phyloP scores from a whole-genome alignment of 306 rosid genomes.

The Castanea sativa region DNA sequence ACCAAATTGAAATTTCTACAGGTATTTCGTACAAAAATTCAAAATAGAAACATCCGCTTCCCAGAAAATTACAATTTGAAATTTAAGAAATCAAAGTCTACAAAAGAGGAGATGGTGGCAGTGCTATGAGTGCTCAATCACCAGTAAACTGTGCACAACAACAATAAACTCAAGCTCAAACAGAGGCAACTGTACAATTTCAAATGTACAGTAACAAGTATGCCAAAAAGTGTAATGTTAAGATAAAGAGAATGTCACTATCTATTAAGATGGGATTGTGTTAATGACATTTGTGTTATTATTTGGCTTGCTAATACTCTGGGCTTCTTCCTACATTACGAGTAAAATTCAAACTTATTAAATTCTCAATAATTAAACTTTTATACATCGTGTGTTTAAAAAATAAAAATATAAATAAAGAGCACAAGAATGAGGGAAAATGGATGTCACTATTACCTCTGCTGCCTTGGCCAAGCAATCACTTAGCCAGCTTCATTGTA shows the following conservation, averaged over 20 bases:
- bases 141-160: neutral
- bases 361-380: neutral
- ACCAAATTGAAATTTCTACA: neutral
- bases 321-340: constrained; percentile 62
- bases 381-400: neutral
- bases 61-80: neutral
- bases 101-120: neutral
- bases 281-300: constrained; percentile 39
- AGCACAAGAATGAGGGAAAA: neutral
- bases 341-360: constrained; percentile 12
- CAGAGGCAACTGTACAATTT: neutral
- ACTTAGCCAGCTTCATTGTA: constrained; percentile 55
- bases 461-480: constrained; percentile 42
- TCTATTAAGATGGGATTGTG: too few species aligned
- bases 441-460: constrained; percentile 41
- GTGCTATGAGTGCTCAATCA: neutral
- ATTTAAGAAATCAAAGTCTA: neutral
- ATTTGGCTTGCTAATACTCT: constrained; percentile 35
- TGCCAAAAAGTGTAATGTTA: neutral
- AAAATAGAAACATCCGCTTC: neutral
- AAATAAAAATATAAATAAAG: neutral
- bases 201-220: neutral
- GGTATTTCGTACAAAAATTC: neutral
- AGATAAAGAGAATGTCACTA: too few species aligned
- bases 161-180: neutral